Evolutionary conservation across 2,329 filamentous ascomycete genomes (phyloP).

Genomic region (Aquanectria penicillioides): DNA sequence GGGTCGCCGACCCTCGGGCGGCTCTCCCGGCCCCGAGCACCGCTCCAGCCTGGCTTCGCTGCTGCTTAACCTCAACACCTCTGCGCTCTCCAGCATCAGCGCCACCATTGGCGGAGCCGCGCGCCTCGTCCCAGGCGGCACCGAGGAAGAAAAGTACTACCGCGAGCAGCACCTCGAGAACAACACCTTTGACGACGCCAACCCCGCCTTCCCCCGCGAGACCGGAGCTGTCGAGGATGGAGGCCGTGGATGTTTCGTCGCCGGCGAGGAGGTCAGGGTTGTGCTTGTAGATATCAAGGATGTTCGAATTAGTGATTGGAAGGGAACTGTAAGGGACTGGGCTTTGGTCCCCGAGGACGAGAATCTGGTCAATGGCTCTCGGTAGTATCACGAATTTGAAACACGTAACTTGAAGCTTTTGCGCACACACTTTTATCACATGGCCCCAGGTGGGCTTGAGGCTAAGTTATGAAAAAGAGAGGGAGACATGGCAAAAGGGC

Average conservation of each 20-base stretch:
- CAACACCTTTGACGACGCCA: conserved; percentile 81
- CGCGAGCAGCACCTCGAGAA: conserved; percentile 87
- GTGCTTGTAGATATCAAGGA: conserved; percentile 87
- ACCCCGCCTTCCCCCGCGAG: conserved; percentile 45
- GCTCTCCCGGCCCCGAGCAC: conserved; percentile 71
- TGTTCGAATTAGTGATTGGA: conserved; percentile 93
- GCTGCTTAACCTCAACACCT: conserved; percentile 90
- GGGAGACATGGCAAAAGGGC: background rate
- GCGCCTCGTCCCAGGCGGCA: conserved; percentile 74
- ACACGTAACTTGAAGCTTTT: background rate
- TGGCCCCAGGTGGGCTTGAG: too few species aligned
- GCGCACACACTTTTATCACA: too few species aligned
- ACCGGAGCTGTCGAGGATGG: conserved; percentile 59
- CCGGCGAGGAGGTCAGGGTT: conserved; percentile 84
- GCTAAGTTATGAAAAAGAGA: background rate
- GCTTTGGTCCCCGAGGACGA: conserved; percentile 53
- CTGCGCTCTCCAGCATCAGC: conserved; percentile 86
- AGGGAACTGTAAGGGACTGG: conserved; percentile 90
- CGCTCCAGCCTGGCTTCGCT: conserved; percentile 83
- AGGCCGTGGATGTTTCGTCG: conserved; percentile 74
- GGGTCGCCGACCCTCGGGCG: conserved; percentile 65
- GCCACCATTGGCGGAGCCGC: conserved; percentile 95
- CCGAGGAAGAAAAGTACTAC: conserved; percentile 86
- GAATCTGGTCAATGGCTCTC: conserved; percentile 53
- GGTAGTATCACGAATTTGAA: conserved; percentile 27